Evolutionary conservation across 2,329 filamentous ascomycete species (phyloP), one percentile per base, ranked within the genome.

Genomic region (Fusarium luffae): DNA sequence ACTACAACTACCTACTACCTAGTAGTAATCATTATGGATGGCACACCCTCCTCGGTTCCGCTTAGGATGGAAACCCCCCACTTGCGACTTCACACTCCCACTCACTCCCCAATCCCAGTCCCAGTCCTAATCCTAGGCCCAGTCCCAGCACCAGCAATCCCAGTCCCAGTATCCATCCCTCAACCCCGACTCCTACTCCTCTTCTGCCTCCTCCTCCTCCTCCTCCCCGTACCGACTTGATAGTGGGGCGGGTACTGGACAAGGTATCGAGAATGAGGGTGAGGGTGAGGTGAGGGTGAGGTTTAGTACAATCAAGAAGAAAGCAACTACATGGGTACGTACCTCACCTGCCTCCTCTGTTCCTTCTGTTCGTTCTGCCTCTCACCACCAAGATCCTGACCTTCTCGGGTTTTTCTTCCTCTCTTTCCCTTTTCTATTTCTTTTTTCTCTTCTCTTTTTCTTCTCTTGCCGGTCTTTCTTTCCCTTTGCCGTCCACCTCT

Each of bases 361-460:
- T 66, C 66, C 60, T 64, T 64, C 55, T 66, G 41, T 69, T 75
- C 72, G 43, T 66, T 66, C 61, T 66, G 54, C 63, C 75, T 76
- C 73, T 75, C 73, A 73, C 73, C 75, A 76, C 74, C 73, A 75
- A 63, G 67, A 70, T 69, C 75, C 73, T 77, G 72, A 65, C 59
- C 63, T 66, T 66, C 63, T 66, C 49, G 49, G 61, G 59, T 43
- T 66, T 70, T 66, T 54, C 68, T 61, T 27, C 56, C 67, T 59
- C 75, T 71, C 64, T 66, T 73, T 68, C 68, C 66, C 64, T 75
- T 34, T 73, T 72, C 72, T 71, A 75, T 76, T 74, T 70, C 71
- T 75, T 77, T 74, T 79, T 74, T 67, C 68, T 59, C 63, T 55
- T 71, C 74, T 72, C 76, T 47, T 62, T 66, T 59, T 60, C 52